These are phyloP conservation scores for Antitrichia curtipendula DNA, from an alignment of 225 moss, liverwort and hornwort species.

Conservation along the genomic window DNA sequence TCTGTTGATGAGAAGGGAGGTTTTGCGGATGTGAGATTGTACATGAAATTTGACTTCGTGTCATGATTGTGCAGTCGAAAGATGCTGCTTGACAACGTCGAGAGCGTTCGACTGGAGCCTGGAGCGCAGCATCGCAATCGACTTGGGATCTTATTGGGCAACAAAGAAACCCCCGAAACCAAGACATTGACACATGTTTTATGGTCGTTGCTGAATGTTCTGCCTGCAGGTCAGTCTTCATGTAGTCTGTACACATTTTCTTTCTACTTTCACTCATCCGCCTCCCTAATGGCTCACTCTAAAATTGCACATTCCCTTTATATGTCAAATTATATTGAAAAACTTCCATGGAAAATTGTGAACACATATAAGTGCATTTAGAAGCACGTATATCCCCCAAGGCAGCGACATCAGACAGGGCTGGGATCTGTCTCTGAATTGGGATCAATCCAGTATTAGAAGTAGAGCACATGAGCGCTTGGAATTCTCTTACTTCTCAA, in stretches of 20 bases:
- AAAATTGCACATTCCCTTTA: not conserved
- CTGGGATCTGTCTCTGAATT: not conserved
- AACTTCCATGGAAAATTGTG: not conserved
- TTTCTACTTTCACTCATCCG: not conserved
- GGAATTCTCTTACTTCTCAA: not conserved
- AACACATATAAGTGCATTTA: not conserved
- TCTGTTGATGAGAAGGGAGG: not conserved
- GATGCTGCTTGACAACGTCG: slow-evolving; percentile 42
- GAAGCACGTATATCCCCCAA: not conserved
- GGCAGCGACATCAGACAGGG: not conserved
- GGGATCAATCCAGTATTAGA: not conserved
- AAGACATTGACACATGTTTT: slow-evolving; percentile 47
- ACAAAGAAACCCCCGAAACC: slow-evolving; percentile 31
- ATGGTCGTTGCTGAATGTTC: slow-evolving; percentile 54
- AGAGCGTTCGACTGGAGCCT: slow-evolving; percentile 40
- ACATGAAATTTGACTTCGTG: not conserved
- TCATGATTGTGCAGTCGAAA: slow-evolving; percentile 17
- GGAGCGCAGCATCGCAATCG: slow-evolving; percentile 52
- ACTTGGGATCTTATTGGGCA: slow-evolving; percentile 56
- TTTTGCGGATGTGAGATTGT: not conserved
- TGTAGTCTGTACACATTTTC: not conserved
- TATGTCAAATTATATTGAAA: not conserved
- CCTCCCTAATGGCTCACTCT: not conserved
- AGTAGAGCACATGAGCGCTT: not conserved
- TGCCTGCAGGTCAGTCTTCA: slow-evolving; percentile 27